Conservation (phyloP, 2,329 filamentous ascomycete species). For the Fusarium sp. region DNA sequence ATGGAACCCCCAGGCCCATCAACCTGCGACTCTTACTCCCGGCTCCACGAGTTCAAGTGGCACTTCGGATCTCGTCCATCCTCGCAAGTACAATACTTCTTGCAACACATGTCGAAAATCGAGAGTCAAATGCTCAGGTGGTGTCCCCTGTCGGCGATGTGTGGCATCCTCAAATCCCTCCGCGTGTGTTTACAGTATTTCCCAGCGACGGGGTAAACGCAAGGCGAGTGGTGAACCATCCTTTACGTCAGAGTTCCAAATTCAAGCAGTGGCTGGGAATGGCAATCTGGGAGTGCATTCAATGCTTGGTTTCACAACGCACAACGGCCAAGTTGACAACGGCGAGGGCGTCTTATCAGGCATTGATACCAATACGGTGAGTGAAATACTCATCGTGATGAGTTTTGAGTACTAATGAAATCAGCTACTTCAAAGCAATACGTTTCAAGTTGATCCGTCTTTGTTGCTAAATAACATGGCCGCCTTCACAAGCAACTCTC, state of each 20-base stretch:
- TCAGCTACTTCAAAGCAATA: not conserved
- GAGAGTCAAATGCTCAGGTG: slow-evolving; percentile 15
- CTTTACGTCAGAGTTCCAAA: fast-evolving
- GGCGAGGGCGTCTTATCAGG: not conserved
- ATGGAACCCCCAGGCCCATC: not conserved
- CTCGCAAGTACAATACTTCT: slow-evolving; percentile 11
- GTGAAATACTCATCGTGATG: not conserved
- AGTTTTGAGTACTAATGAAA: not conserved
- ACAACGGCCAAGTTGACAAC: too few species aligned
- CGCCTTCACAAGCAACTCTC: not conserved
- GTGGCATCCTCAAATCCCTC: not conserved
- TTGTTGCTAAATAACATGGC: not conserved
- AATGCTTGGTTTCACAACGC: not conserved
- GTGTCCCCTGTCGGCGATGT: slow-evolving; percentile 5
- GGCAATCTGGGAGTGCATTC: not conserved
- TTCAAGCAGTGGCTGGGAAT: not conserved
- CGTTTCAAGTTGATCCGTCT: not conserved
- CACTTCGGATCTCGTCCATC: not conserved
- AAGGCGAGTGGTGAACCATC: not conserved
- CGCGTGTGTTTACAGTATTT: slow-evolving; percentile 9
- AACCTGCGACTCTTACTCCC: not conserved
- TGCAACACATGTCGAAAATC: slow-evolving; percentile 20
- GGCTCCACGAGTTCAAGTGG: not conserved
- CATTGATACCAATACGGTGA: not conserved
- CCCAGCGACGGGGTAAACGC: slow-evolving; percentile 12